phyloP scores from a whole-genome alignment of 192 early-diverging fungal species.

The Gaertneriomyces sp. region DNA sequence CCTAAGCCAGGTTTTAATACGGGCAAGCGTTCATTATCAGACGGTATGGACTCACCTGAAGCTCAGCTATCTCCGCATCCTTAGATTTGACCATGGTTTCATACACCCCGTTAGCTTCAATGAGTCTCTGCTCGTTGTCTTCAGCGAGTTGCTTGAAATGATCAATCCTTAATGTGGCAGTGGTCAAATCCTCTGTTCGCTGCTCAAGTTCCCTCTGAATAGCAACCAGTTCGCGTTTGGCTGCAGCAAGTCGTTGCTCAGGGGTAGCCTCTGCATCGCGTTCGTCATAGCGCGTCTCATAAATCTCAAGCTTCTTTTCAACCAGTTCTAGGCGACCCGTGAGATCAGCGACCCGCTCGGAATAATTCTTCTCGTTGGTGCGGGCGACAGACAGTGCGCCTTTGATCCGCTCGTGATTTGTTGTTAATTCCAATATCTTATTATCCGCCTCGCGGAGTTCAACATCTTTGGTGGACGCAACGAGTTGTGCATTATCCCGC shows the following conservation, averaged over 20 bases:
- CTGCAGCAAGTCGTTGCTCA: constrained; percentile 13
- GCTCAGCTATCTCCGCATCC: constrained; percentile 31
- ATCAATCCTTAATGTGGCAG: constrained; percentile 45
- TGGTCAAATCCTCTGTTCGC: constrained; percentile 52
- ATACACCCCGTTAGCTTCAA: constrained; percentile 61
- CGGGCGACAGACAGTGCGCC: constrained; percentile 21
- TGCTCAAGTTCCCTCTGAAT: constrained; percentile 45
- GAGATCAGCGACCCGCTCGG: constrained; percentile 21
- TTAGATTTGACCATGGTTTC: constrained; percentile 63
- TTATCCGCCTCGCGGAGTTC: constrained; percentile 28
- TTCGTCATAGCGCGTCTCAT: constrained; percentile 22
- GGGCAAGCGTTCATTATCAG: constrained; percentile 19
- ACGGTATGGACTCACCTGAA: not conserved
- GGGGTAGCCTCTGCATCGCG: constrained; percentile 10
- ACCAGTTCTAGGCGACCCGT: constrained; percentile 8
- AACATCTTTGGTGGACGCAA: constrained; percentile 26
- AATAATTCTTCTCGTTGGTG: constrained; percentile 22
- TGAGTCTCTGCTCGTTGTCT: constrained; percentile 60
- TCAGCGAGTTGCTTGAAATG: constrained; percentile 58
- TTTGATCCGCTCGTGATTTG: constrained; percentile 21
- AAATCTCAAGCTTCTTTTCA: constrained; percentile 25
- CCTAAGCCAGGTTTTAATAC: not conserved
- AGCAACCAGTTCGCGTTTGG: constrained; percentile 24
- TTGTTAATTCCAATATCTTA: constrained; percentile 25
- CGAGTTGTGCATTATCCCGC: constrained; percentile 22